phyloP scores from a whole-genome alignment of 2,329 filamentous ascomycete genomes.

The Cytospora paraplurivora region DNA sequence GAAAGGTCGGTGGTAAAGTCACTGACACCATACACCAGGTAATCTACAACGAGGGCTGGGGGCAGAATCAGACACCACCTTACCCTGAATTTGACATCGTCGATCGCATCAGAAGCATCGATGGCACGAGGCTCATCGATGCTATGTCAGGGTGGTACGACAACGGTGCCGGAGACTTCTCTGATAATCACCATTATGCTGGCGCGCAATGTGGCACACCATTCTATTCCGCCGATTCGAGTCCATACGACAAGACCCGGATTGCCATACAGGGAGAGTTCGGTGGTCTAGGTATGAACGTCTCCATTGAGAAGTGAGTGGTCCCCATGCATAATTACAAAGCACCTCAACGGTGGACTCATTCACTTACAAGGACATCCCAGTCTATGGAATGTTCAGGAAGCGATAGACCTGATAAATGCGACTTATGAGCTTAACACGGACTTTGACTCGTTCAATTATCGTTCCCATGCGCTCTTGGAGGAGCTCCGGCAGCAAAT shows the following conservation, averaged over 20 bases:
- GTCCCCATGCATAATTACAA: background rate
- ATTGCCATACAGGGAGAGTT: slow-evolving; percentile 74
- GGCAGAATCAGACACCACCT: slow-evolving; percentile 52
- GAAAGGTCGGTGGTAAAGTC: no score
- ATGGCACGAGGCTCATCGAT: slow-evolving; percentile 66
- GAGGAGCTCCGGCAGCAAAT: slow-evolving; percentile 64
- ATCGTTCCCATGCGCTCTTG: slow-evolving; percentile 62
- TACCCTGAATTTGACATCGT: slow-evolving; percentile 61
- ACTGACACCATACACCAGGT: slow-evolving; percentile 39
- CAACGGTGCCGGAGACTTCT: slow-evolving; percentile 67
- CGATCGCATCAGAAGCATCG: slow-evolving; percentile 55
- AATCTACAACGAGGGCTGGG: slow-evolving; percentile 75
- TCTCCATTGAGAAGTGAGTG: slow-evolving; percentile 61
- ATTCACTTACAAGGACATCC: slow-evolving; percentile 6
- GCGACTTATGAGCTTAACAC: slow-evolving; percentile 68
- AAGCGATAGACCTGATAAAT: slow-evolving; percentile 61
- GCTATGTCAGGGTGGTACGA: slow-evolving; percentile 68
- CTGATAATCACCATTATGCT: slow-evolving; percentile 72
- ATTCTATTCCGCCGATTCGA: slow-evolving; percentile 61
- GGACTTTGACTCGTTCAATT: slow-evolving; percentile 64
- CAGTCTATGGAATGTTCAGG: slow-evolving; percentile 65
- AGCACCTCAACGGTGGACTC: background rate
- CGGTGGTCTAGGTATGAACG: slow-evolving; percentile 67
- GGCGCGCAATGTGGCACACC: slow-evolving; percentile 71
- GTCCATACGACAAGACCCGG: slow-evolving; percentile 58